These are phyloP conservation scores for Umbelopsis sp. DNA, from an alignment of 371 early-diverging fungal species.

Conservation along the genomic window DNA sequence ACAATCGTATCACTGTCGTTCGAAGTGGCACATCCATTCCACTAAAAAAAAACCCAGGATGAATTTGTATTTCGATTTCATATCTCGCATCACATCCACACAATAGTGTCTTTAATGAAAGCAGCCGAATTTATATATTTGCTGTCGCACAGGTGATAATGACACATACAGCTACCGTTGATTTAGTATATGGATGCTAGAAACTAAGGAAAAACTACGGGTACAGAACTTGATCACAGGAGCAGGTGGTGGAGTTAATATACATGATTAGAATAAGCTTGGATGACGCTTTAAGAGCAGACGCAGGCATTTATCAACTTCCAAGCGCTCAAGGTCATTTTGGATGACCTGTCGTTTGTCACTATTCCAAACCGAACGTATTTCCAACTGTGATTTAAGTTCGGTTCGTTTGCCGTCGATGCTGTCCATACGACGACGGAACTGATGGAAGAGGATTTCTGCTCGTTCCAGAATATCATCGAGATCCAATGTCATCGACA, in stretches of 20 bases:
- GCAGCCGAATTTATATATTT: too few species aligned
- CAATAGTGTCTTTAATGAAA: too few species aligned
- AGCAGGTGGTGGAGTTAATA: not conserved
- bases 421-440: slow-evolving; percentile 61
- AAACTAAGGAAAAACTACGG: not conserved
- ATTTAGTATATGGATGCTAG: too few species aligned
- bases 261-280: not conserved
- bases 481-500: slow-evolving; percentile 76
- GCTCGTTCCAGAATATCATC: slow-evolving; percentile 79
- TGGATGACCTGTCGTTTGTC: slow-evolving; percentile 32
- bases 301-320: slow-evolving; percentile 29
- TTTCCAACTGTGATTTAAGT: slow-evolving; percentile 35
- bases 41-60: too few species aligned
- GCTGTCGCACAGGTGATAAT: too few species aligned
- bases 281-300: slow-evolving; percentile 21
- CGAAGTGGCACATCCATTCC: too few species aligned
- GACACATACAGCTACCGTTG: too few species aligned
- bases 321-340: slow-evolving; percentile 31
- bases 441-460: slow-evolving; percentile 77
- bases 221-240: not conserved
- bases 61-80: too few species aligned
- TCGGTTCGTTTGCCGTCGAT: slow-evolving; percentile 49
- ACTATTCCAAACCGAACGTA: slow-evolving; percentile 46
- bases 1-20: too few species aligned
- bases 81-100: too few species aligned